These are phyloP conservation scores for Artemisia argyi DNA, from an alignment of 129 eudicot genomes.

Conservation along the genomic window DNA sequence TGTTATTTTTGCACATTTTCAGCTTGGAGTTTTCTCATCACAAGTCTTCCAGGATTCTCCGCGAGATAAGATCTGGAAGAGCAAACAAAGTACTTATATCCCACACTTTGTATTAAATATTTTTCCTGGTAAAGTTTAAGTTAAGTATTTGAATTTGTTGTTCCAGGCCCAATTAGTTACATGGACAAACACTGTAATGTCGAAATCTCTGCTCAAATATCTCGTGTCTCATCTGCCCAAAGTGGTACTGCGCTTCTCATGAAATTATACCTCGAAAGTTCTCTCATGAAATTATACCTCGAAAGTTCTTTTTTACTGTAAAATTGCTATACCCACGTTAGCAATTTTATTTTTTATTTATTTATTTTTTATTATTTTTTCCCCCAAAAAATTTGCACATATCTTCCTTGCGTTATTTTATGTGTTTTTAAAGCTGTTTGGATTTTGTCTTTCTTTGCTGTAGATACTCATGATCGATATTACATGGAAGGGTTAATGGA, in stretches of 20 bases:
- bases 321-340: background rate
- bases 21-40: constrained; percentile 96
- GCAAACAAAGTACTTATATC: constrained; percentile 62
- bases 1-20: constrained; percentile 19
- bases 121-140: constrained; percentile 1
- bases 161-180: constrained; percentile 84
- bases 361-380: too few relatives aligned
- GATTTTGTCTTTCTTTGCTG: background rate
- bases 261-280: background rate
- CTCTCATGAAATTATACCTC: background rate
- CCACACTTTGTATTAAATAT: constrained; percentile 9
- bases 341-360: too few relatives aligned
- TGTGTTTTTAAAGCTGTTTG: constrained; percentile 3
- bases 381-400: background rate
- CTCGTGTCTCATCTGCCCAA: constrained; percentile 61
- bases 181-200: constrained; percentile 97
- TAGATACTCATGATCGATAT: constrained; percentile 83
- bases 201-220: constrained; percentile 90
- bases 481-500: constrained; percentile 95
- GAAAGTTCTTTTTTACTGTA: background rate
- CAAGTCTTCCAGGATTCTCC: constrained; percentile 98
- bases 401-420: background rate
- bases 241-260: constrained; percentile 47
- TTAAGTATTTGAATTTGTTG: constrained; percentile 16
- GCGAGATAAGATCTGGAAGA: constrained; percentile 85